phyloP scores from a whole-genome alignment of 495 filamentous ascomycete species.

The Neurospora sp. region DNA sequence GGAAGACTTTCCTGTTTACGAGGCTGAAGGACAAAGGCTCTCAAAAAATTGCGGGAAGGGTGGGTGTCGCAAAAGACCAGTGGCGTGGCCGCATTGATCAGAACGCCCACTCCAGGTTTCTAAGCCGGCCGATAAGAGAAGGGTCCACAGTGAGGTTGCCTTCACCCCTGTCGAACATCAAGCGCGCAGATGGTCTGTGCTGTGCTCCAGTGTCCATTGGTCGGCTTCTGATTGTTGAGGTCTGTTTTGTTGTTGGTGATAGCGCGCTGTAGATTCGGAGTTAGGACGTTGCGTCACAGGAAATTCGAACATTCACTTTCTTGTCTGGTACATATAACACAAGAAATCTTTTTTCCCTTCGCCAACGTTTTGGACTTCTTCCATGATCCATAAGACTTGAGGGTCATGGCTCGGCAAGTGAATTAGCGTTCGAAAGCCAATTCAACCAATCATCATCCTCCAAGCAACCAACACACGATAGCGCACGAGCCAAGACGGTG shows the following conservation, averaged over 20 bases:
- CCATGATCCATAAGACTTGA: neutral
- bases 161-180: neutral
- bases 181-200: neutral
- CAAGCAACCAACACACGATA: neutral
- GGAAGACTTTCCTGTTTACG: slow-evolving; percentile 7
- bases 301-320: neutral
- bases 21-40: slow-evolving; percentile 8
- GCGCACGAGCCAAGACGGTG: neutral
- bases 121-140: neutral
- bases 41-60: slow-evolving; percentile 13
- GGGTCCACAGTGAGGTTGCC: neutral
- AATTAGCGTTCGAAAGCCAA: neutral
- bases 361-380: neutral
- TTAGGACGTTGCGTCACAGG: neutral
- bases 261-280: neutral
- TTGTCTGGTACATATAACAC: neutral
- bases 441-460: neutral
- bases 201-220: neutral
- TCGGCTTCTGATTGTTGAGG: neutral
- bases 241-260: neutral
- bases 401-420: neutral
- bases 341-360: neutral
- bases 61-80: neutral
- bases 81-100: neutral
- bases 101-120: neutral